Base-by-base conservation (phyloP, 1,139 yeast species). In the Candida buenavistaensis region DNA sequence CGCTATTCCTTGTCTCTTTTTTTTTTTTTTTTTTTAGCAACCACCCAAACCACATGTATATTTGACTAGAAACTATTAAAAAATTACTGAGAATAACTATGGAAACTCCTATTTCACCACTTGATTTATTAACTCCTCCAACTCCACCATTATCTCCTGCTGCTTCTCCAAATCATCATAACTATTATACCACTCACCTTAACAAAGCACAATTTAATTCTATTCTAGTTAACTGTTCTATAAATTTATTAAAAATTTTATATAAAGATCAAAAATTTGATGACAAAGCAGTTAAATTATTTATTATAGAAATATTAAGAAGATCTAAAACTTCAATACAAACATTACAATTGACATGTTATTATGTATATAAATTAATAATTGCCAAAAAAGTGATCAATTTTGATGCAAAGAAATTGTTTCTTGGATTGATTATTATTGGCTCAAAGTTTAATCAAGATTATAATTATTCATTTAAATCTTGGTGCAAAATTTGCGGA, bases 401-500 rank as follows among this genome's bases (percentile, higher is more conserved):
- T 30, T 37, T 28, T 19, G 81, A 86, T 50, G 82, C 88, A 6
- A 77, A 84, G 48, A 76, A 84, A 44, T 68, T 80, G 29, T 80
- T 86, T 46, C 66, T 86, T 42, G 77, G 82, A 3, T 70, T 84
- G 48, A 56, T 85, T 35, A 82, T 85, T 38, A 62, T 85, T 32
- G 81, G 92, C 2, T 75, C 83, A 36, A 86, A 86, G 54, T 84
- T 80, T 54, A 68, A 75, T 43, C 88, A 81, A 54, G 95, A 86
- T 57, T 75, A 80, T 38, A 82, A 82, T 52, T 84, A 77, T 56
- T 69, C 84, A 14, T 72, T 82, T 45, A 70, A 69, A 45, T 76
- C 85, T n/a, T 86, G 95, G 95, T 67, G 83, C 35, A 79, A 78
- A 51, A 80, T 86, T 33, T 76, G 87, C 34, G 92, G 94, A 1